Conservation (phyloP, 2,329 filamentous ascomycete genomes). For the Teratosphaeria destructans region DNA sequence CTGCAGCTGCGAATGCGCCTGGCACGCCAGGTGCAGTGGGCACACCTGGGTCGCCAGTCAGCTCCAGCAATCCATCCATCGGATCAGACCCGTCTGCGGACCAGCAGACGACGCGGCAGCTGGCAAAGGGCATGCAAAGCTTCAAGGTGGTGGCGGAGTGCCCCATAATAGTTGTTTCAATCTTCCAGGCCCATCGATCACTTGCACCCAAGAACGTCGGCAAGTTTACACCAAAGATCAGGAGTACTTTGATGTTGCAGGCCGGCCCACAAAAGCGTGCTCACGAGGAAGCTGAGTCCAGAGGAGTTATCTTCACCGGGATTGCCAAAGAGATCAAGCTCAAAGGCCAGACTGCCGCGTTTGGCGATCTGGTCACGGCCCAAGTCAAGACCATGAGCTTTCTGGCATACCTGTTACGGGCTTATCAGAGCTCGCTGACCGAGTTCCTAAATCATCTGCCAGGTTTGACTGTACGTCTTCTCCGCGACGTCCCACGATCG, state of each 20-base stretch:
- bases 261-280: slow-evolving; percentile 89
- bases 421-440: slow-evolving; percentile 74
- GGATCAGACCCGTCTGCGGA: slow-evolving; percentile 66
- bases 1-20: slow-evolving; percentile 48
- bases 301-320: slow-evolving; percentile 77
- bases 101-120: slow-evolving; percentile 61
- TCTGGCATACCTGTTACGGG: slow-evolving; percentile 78
- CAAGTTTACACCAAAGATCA: slow-evolving; percentile 87
- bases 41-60: slow-evolving; percentile 80
- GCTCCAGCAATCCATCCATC: slow-evolving; percentile 47
- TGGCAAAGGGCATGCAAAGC: slow-evolving; percentile 92
- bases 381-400: slow-evolving; percentile 99
- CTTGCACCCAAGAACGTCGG: slow-evolving; percentile 78
- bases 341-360: slow-evolving; percentile 55
- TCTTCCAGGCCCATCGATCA: slow-evolving; percentile 83
- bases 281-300: slow-evolving; percentile 70
- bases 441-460: slow-evolving; percentile 83
- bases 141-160: slow-evolving; percentile 98
- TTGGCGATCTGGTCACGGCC: slow-evolving; percentile 93
- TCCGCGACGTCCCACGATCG: slow-evolving; percentile 90
- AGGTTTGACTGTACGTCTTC: slow-evolving; percentile 75
- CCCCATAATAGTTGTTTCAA: slow-evolving; percentile 95
- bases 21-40: slow-evolving; percentile 50
- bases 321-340: slow-evolving; percentile 92
- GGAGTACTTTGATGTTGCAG: slow-evolving; percentile 76